A percentile compares a stretch with the other conserved stretches of the same genome.
These are phyloP conservation scores for Coemansia interrupta DNA, from an alignment of 192 early-diverging fungal genomes.

Conservation along the genomic window DNA sequence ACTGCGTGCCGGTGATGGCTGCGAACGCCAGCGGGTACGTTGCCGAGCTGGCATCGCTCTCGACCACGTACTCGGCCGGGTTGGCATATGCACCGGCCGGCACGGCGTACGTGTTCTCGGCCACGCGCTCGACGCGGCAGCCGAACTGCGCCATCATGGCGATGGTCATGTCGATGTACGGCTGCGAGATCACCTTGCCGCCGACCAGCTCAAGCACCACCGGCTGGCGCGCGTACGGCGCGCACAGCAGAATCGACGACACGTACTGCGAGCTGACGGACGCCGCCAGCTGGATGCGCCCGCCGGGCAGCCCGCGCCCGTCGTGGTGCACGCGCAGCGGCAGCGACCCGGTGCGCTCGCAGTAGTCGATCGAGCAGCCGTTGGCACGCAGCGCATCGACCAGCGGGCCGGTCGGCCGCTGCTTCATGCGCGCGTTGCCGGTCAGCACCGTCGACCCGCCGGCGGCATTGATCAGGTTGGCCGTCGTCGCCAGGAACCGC, in stretches of 20 bases:
- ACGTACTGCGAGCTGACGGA: slow-evolving; percentile 97
- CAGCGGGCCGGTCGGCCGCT: slow-evolving; percentile 87
- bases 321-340: slow-evolving; percentile 79
- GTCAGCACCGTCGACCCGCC: slow-evolving; percentile 65
- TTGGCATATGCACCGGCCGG: slow-evolving; percentile 75
- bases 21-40: slow-evolving; percentile 97
- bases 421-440: slow-evolving; percentile 97
- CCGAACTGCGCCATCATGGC: slow-evolving; percentile 98
- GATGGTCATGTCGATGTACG: slow-evolving; percentile 99
- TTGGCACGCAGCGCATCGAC: slow-evolving; percentile 80
- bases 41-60: slow-evolving; percentile 94
- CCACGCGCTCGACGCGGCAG: slow-evolving; percentile 65
- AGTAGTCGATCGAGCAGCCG: slow-evolving; percentile 72
- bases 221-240: slow-evolving; percentile 80
- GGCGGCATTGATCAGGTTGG: slow-evolving; percentile 63
- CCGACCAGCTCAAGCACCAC: slow-evolving; percentile 83
- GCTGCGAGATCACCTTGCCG: slow-evolving; percentile 92
- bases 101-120: slow-evolving; percentile 80
- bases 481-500: slow-evolving; percentile 88
- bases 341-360: slow-evolving; percentile 77
- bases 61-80: slow-evolving; percentile 81
- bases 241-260: slow-evolving; percentile 91
- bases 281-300: slow-evolving; percentile 83
- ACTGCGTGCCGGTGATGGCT: slow-evolving; percentile 85
- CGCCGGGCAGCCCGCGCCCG: slow-evolving; percentile 72